Percentiles rank a stretch among this genome's conserved stretches.
These are phyloP conservation scores for Metarhizium rileyi DNA, from an alignment of 2,329 filamentous ascomycete genomes.

Conservation along the genomic window DNA sequence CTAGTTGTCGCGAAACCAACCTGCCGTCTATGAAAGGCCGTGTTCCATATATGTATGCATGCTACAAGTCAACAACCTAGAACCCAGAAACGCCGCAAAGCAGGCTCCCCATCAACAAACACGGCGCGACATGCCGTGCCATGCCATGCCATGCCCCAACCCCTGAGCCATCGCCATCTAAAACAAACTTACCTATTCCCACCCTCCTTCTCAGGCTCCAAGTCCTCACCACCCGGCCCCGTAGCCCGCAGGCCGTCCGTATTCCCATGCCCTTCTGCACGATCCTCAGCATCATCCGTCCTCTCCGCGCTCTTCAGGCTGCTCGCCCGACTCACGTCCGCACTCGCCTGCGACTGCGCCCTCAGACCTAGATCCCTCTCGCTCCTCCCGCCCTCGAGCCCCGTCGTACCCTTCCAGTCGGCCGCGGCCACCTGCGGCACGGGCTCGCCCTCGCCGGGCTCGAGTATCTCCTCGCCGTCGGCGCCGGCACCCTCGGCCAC, in stretches of 20 bases:
- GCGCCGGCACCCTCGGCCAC: slow-evolving; percentile 17
- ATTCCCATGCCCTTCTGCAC: slow-evolving; percentile 5
- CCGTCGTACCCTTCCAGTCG: slow-evolving; percentile 59
- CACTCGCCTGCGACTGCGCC: slow-evolving; percentile 53
- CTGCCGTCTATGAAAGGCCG: too few species aligned
- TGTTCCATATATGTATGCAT: too few species aligned
- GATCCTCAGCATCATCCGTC: slow-evolving; percentile 5
- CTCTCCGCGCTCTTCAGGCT: slow-evolving; percentile 43
- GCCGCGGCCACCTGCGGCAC: slow-evolving; percentile 61
- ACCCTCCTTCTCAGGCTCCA: slow-evolving; percentile 10
- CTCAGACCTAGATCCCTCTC: slow-evolving; percentile 60
- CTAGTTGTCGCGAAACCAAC: too few species aligned
- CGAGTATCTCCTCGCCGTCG: slow-evolving; percentile 31
- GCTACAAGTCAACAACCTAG: too few species aligned
- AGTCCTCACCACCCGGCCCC: slow-evolving; percentile 26
- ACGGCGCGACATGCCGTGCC: too few species aligned
- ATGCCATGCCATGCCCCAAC: too few species aligned
- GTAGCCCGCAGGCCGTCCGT: slow-evolving; percentile 26
- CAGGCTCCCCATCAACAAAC: too few species aligned
- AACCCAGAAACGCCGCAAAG: too few species aligned
- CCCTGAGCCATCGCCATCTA: background rate
- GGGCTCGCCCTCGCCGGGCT: slow-evolving; percentile 56
- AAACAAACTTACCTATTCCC: background rate
- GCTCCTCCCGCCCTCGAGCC: slow-evolving; percentile 32
- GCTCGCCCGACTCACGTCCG: slow-evolving; percentile 61